A percentile compares a stretch with the other conserved stretches of the same genome.
Conservation (phyloP, 1,139 yeast genomes). For the Magnusiomyces suaveolens region DNA sequence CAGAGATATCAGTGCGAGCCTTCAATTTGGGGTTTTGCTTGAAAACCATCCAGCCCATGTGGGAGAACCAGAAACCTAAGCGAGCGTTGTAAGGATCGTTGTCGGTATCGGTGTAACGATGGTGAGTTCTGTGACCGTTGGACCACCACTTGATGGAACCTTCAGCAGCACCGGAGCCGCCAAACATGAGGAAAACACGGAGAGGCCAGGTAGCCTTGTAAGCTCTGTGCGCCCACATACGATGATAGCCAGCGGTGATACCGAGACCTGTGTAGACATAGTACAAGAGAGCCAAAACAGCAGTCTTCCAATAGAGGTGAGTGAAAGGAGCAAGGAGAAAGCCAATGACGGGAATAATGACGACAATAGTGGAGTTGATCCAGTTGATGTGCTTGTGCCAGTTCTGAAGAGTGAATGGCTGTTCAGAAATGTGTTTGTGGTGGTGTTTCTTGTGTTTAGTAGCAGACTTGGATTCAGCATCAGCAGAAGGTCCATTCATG, state of each 20-base stretch:
- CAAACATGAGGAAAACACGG: slow-evolving; percentile 62
- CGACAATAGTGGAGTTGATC: slow-evolving; percentile 77
- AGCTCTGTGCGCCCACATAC: slow-evolving; percentile 82
- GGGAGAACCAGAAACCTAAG: slow-evolving; percentile 90
- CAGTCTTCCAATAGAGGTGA: slow-evolving; percentile 54
- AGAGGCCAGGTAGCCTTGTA: slow-evolving; percentile 69
- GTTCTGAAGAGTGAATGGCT: slow-evolving; percentile 77
- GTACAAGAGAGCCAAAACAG: slow-evolving; percentile 48
- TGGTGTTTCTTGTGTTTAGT: slow-evolving; percentile 17
- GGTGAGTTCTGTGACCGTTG: slow-evolving; percentile 94
- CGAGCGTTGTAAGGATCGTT: slow-evolving; percentile 98
- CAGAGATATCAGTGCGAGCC: slow-evolving; percentile 94
- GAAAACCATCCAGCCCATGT: slow-evolving; percentile 94
- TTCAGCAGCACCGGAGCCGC: slow-evolving; percentile 92
- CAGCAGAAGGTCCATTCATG: slow-evolving; percentile 33
- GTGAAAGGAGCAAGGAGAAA: slow-evolving; percentile 43
- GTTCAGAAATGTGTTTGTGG: slow-evolving; percentile 72
- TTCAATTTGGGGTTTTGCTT: slow-evolving; percentile 88
- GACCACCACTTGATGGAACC: slow-evolving; percentile 99
- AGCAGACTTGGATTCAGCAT: neutral
- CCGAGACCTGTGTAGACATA: slow-evolving; percentile 75
- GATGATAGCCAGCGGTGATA: slow-evolving; percentile 92
- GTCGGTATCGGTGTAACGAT: slow-evolving; percentile 90
- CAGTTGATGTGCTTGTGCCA: slow-evolving; percentile 89
- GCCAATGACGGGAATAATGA: slow-evolving; percentile 61